Conservation (phyloP, 2,329 filamentous ascomycete genomes). For the Alternaria rosae region DNA sequence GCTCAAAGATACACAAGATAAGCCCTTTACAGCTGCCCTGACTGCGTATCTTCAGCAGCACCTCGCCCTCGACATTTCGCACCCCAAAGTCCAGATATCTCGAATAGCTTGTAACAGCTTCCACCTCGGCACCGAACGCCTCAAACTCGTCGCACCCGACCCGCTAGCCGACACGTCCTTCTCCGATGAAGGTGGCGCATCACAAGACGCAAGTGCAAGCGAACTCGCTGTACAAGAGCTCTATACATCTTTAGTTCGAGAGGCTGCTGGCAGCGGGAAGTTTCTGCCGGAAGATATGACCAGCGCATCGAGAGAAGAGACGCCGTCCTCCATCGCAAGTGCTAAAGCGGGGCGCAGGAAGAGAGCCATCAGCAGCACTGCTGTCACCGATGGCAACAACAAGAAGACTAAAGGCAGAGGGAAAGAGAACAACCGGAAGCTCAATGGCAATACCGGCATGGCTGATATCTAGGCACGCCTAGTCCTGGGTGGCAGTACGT, state of each 20-base stretch:
- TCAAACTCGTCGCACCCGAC: slow-evolving; percentile 49
- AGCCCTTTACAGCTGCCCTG: slow-evolving; percentile 53
- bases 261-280: slow-evolving; percentile 44
- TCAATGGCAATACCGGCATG: not conserved
- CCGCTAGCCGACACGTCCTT: slow-evolving; percentile 33
- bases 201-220: slow-evolving; percentile 38
- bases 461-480: not conserved
- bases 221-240: slow-evolving; percentile 45
- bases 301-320: slow-evolving; percentile 19
- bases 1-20: slow-evolving; percentile 17
- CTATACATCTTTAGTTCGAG: slow-evolving; percentile 38
- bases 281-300: slow-evolving; percentile 34
- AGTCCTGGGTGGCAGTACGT: not conserved
- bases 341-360: slow-evolving; percentile 28
- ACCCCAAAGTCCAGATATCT: slow-evolving; percentile 51
- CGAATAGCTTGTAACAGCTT: slow-evolving; percentile 54
- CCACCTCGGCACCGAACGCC: slow-evolving; percentile 47
- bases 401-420: slow-evolving; percentile 37
- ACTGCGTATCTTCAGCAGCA: slow-evolving; percentile 50
- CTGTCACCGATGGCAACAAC: slow-evolving; percentile 22
- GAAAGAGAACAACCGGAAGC: slow-evolving; percentile 24
- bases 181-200: slow-evolving; percentile 28
- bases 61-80: slow-evolving; percentile 51
- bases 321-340: slow-evolving; percentile 36
- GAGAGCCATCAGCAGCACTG: slow-evolving; percentile 36